Percentiles rank a stretch among this genome's conserved stretches.
Evolutionary conservation across 1,139 yeast species (phyloP).

Genomic region (Pneumocystis murina): DNA sequence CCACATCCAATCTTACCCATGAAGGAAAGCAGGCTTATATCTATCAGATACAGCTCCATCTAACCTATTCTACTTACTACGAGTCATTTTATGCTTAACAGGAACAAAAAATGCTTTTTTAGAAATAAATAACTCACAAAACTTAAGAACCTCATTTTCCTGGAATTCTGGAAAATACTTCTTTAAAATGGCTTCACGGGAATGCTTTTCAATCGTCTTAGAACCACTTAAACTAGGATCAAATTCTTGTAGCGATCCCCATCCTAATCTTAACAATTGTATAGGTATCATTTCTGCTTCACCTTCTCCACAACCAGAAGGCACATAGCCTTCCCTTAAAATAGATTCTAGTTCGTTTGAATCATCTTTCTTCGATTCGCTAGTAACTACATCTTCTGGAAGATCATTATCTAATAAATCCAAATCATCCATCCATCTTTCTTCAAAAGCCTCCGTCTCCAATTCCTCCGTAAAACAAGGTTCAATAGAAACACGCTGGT

Average conservation of each 20-base stretch:
- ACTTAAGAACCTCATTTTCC: constrained; percentile 41
- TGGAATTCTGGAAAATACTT: constrained; percentile 50
- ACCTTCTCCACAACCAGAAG: constrained; percentile 22
- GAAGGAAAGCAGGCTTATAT: constrained; percentile 33
- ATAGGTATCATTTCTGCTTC: constrained; percentile 7
- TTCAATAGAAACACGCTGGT: too few species aligned
- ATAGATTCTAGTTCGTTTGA: constrained; percentile 17
- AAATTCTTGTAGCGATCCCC: constrained; percentile 1
- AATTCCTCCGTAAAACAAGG: background rate
- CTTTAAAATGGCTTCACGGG: constrained; percentile 21
- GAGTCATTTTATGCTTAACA: constrained; percentile 36
- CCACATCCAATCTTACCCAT: constrained; percentile 30
- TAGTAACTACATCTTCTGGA: constrained; percentile 30
- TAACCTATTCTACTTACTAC: constrained; percentile 13
- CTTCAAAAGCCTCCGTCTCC: background rate
- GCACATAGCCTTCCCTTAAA: constrained; percentile 23
- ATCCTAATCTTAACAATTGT: background rate
- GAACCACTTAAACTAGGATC: constrained; percentile 12
- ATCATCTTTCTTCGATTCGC: constrained; percentile 15
- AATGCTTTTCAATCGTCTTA: constrained; percentile 1
- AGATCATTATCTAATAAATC: constrained; percentile 14
- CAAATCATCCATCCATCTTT: constrained; percentile 1
- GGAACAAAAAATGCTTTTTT: constrained; percentile 40
- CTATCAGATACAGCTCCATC: too few species aligned
- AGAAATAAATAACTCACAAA: constrained; percentile 55